Evolutionary conservation across 495 filamentous ascomycete genomes (phyloP).

Genomic region (Xylaria cubensis): DNA sequence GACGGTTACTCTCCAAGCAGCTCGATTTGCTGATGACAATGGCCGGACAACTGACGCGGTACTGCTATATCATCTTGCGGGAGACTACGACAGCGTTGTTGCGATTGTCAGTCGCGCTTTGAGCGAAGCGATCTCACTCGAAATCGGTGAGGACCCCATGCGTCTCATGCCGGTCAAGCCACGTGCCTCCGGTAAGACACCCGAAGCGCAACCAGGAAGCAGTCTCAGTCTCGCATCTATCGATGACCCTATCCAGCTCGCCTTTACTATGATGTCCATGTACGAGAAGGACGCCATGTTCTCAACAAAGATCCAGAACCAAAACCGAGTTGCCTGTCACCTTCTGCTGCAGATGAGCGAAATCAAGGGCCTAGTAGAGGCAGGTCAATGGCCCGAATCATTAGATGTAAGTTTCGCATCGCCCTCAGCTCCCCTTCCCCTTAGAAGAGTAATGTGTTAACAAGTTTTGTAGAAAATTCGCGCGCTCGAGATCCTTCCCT

Average conservation of each 20-base stretch:
- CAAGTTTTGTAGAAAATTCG: slow-evolving; percentile 67
- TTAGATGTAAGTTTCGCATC: slow-evolving; percentile 72
- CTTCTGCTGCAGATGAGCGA: slow-evolving; percentile 79
- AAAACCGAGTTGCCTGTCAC: slow-evolving; percentile 72
- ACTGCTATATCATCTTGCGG: slow-evolving; percentile 89
- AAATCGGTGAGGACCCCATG: slow-evolving; percentile 77
- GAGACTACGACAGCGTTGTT: slow-evolving; percentile 91
- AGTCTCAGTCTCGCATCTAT: slow-evolving; percentile 84
- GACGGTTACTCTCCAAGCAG: slow-evolving; percentile 87
- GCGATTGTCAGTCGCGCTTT: slow-evolving; percentile 87
- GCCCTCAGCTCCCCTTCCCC: slow-evolving; percentile 20
- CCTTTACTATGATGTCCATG: slow-evolving; percentile 77
- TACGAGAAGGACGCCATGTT: slow-evolving; percentile 81
- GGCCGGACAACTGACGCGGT: slow-evolving; percentile 92
- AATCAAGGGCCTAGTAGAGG: slow-evolving; percentile 74
- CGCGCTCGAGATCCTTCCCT: slow-evolving; percentile 75
- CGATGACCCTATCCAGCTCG: slow-evolving; percentile 82
- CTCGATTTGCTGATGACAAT: slow-evolving; percentile 89
- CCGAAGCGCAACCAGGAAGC: slow-evolving; percentile 51
- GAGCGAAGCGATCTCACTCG: slow-evolving; percentile 81
- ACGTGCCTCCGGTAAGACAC: slow-evolving; percentile 45
- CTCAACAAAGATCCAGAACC: slow-evolving; percentile 66
- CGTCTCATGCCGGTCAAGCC: slow-evolving; percentile 82
- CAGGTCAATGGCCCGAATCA: slow-evolving; percentile 74
- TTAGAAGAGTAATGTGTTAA: slow-evolving; percentile 31